A percentile compares a stretch with the other conserved stretches of the same genome.
These are phyloP conservation scores for Vigna unguiculata DNA, from an alignment of 306 rosid genomes.

Conservation along the genomic window DNA sequence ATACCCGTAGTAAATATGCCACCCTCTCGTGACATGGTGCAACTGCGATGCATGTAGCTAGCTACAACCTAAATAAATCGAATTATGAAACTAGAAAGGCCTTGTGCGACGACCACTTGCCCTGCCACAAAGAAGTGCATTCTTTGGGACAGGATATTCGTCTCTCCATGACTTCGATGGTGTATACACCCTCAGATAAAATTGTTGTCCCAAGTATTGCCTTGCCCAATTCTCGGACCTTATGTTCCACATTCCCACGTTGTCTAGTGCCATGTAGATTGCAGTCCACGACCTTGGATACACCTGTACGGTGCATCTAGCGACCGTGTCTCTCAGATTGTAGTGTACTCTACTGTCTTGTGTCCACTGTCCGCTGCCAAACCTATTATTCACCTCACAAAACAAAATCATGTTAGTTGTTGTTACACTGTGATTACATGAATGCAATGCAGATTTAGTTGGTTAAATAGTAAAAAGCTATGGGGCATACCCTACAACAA, in stretches of 20 bases:
- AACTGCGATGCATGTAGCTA: no score
- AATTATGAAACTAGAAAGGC: conserved; percentile 46
- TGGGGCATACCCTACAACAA: conserved; percentile 78
- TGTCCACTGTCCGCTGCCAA: conserved; percentile 96
- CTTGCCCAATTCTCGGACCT: conserved; percentile 94
- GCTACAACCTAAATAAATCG: no score
- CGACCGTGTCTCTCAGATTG: conserved; percentile 88
- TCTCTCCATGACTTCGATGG: conserved; percentile 76
- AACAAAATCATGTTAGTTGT: conserved; percentile 22
- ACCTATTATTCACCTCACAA: conserved; percentile 62
- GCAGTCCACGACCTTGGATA: conserved; percentile 91
- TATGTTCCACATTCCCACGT: conserved; percentile 96
- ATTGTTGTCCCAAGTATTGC: conserved; percentile 96
- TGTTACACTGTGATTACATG: not conserved
- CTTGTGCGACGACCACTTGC: conserved; percentile 84
- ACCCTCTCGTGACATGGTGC: conserved; percentile 71
- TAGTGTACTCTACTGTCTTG: conserved; percentile 72
- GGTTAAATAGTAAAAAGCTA: not conserved
- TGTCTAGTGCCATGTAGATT: conserved; percentile 84
- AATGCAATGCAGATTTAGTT: not conserved
- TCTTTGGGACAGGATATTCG: conserved; percentile 80
- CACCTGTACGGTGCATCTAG: conserved; percentile 90
- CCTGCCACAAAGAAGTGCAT: conserved; percentile 88
- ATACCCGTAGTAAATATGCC: conserved; percentile 42
- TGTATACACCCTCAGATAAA: conserved; percentile 83